A percentile compares a stretch with the other conserved stretches of the same genome.
Evolutionary conservation across 768 basidiomycete genomes (phyloP).

Genomic region (Lactarius sp.): DNA sequence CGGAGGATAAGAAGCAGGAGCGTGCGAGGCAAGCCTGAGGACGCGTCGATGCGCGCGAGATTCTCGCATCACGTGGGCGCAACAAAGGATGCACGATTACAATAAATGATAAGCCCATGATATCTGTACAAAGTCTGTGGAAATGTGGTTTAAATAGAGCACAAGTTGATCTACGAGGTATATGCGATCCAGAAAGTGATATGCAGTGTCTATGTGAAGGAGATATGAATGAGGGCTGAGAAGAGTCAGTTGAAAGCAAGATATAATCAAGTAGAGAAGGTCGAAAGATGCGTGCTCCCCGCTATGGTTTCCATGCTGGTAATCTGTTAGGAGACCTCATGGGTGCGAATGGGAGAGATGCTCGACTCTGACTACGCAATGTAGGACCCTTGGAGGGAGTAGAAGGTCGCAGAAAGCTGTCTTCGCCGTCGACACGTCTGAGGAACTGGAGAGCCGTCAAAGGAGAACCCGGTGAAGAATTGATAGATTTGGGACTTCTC

Average conservation of each 20-base stretch:
- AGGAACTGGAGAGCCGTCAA: constrained; percentile 81
- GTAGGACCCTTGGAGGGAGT: constrained; percentile 53
- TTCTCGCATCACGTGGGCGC: constrained; percentile 10
- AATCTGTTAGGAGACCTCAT: constrained; percentile 17
- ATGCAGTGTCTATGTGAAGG: constrained; percentile 9
- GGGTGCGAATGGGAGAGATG: constrained; percentile 6
- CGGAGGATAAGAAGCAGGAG: neutral
- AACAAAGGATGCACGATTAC: neutral
- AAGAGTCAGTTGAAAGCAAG: constrained; percentile 11
- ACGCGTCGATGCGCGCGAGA: neutral
- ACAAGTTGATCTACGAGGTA: constrained; percentile 17
- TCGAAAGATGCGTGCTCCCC: neutral
- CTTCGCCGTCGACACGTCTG: constrained; percentile 65
- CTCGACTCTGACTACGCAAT: constrained; percentile 1
- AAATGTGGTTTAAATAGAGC: constrained; percentile 20
- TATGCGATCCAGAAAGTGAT: constrained; percentile 4
- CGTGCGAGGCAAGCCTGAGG: neutral
- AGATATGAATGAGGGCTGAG: constrained; percentile 1
- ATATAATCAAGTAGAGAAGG: neutral
- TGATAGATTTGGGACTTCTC: constrained; percentile 42
- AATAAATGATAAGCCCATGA: neutral
- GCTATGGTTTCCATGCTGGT: constrained; percentile 25
- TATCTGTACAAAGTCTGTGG: constrained; percentile 13
- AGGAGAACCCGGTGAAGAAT: constrained; percentile 66
- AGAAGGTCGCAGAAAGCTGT: constrained; percentile 45